A percentile compares a stretch with the other conserved stretches of the same genome.
phyloP scores from a whole-genome alignment of 805 yeast genomes.

The Saturnispora zaruensis region DNA sequence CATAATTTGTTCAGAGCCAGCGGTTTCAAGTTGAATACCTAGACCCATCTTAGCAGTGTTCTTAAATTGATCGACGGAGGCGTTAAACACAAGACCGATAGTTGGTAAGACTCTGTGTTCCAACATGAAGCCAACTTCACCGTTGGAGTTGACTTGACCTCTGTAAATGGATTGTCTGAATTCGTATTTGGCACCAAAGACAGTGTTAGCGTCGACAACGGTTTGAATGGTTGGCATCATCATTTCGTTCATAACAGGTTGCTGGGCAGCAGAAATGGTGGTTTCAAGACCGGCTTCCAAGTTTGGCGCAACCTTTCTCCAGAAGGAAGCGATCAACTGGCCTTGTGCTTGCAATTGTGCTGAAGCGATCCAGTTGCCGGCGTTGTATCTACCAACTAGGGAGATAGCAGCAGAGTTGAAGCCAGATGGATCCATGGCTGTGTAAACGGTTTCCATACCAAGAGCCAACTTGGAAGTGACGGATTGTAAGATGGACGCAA shows the following conservation, averaged over 20 bases:
- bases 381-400: conserved; percentile 82
- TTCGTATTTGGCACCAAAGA: conserved; percentile 95
- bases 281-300: conserved; percentile 95
- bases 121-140: conserved; percentile 83
- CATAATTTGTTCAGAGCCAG: conserved; percentile 87
- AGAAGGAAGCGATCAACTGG: conserved; percentile 78
- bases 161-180: conserved; percentile 94
- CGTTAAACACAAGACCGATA: conserved; percentile 73
- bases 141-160: conserved; percentile 86
- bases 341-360: conserved; percentile 94
- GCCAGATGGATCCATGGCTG: conserved; percentile 53
- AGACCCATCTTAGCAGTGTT: conserved; percentile 77
- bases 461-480: conserved; percentile 74
- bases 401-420: conserved; percentile 91
- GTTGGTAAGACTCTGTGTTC: conserved; percentile 94
- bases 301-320: conserved; percentile 86
- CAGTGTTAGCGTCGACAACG: conserved; percentile 82
- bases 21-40: conserved; percentile 92
- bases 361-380: conserved; percentile 86
- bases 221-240: conserved; percentile 77
- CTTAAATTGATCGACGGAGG: conserved; percentile 85
- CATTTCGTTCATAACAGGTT: conserved; percentile 65
- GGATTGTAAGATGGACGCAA: conserved; percentile 84
- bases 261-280: conserved; percentile 69
- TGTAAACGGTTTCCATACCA: conserved; percentile 89